These are phyloP conservation scores for Macaranga tanarius DNA, from an alignment of 441 rosid species.

Conservation along the genomic window DNA sequence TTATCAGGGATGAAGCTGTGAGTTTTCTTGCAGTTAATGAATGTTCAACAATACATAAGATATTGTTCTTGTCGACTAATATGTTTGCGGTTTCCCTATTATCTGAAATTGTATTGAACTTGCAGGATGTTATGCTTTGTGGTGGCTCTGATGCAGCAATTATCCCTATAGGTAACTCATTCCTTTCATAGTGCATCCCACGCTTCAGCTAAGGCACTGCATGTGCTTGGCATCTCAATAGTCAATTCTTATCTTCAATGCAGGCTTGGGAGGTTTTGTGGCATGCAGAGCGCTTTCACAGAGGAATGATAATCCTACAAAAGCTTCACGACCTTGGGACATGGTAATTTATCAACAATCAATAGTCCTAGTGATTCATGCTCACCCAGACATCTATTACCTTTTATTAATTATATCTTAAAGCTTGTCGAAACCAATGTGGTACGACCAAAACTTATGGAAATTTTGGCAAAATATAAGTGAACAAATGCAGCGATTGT, in stretches of 20 bases:
- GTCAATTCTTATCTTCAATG: conserved; percentile 20
- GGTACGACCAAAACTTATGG: not conserved
- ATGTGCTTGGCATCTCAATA: not conserved
- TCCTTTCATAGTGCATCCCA: conserved; percentile 15
- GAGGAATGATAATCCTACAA: conserved; percentile 82
- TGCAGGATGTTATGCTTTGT: conserved; percentile 93
- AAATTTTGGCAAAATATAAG: not conserved
- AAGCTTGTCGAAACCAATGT: not conserved
- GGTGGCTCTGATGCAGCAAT: conserved; percentile 96
- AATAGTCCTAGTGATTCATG: not conserved
- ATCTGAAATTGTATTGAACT: conserved; percentile 26
- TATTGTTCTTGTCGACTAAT: not conserved
- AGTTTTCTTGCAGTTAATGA: conserved; percentile 37
- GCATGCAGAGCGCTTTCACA: conserved; percentile 92
- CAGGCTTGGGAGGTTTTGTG: conserved; percentile 96
- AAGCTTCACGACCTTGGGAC: conserved; percentile 99
- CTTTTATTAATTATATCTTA: conserved; percentile 7
- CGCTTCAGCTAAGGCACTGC: conserved; percentile 16
- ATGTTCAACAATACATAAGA: conserved; percentile 14
- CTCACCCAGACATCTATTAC: not conserved
- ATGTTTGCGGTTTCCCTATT: not conserved
- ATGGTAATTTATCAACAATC: conserved; percentile 36
- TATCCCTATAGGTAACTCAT: conserved; percentile 75
- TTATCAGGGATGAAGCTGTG: conserved; percentile 95
- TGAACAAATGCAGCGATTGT: not conserved